Evolutionary conservation across 768 basidiomycete species (phyloP).

Genomic region (Pilatotrama ljubarskyi): DNA sequence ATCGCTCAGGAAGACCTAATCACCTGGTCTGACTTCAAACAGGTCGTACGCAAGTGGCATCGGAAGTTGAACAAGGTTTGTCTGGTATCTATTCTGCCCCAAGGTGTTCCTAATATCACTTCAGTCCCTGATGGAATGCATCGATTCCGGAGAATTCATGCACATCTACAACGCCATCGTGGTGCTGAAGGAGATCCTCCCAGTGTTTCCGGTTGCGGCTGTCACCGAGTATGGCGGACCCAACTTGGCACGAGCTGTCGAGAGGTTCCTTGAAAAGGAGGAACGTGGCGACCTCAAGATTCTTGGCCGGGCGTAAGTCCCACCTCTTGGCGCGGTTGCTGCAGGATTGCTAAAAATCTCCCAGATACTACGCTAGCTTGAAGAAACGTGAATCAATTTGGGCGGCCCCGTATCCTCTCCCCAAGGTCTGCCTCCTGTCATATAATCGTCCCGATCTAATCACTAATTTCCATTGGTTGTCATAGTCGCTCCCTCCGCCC

Average conservation of each 20-base stretch:
- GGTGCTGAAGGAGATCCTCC: constrained; percentile 86
- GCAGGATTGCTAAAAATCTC: neutral
- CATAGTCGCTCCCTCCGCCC: constrained; percentile 4
- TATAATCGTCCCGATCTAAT: no score
- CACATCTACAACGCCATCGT: constrained; percentile 97
- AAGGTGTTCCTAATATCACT: neutral
- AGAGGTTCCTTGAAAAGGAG: constrained; percentile 70
- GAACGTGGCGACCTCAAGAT: constrained; percentile 84
- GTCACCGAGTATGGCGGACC: constrained; percentile 54
- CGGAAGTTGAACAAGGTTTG: constrained; percentile 68
- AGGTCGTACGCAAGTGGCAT: constrained; percentile 83
- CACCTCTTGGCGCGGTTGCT: neutral
- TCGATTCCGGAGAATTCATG: constrained; percentile 91
- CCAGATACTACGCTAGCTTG: constrained; percentile 70
- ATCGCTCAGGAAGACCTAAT: constrained; percentile 55
- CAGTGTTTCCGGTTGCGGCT: constrained; percentile 78
- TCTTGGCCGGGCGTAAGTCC: constrained; percentile 68
- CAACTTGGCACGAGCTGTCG: constrained; percentile 59
- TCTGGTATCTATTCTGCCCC: neutral
- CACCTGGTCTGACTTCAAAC: constrained; percentile 69
- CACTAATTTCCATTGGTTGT: neutral
- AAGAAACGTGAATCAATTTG: constrained; percentile 72
- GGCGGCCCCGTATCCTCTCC: constrained; percentile 33
- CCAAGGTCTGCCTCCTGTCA: constrained; percentile 34
- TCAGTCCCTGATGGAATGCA: constrained; percentile 77